A percentile compares a stretch with the other conserved stretches of the same genome.
Conservation (phyloP, 139 green algal genomes). For the Closterium sp. region DNA sequence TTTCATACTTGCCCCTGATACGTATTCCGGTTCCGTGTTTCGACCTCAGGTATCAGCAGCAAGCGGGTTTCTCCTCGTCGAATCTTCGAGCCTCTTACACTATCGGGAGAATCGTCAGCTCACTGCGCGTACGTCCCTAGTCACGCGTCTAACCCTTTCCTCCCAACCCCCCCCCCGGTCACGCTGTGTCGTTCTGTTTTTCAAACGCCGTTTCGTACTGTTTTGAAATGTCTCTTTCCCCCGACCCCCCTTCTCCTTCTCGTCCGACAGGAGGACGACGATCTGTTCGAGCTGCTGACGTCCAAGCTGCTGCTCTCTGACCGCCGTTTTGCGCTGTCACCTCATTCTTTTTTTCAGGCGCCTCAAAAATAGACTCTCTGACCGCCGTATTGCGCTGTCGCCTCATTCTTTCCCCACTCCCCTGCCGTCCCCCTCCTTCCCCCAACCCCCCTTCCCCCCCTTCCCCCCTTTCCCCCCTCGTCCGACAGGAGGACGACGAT, state of each 20-base stretch:
- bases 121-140: not conserved
- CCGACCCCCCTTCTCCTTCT: not conserved
- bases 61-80: not conserved
- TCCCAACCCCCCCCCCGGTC: too few relatives aligned
- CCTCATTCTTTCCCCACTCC: not conserved
- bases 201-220: too few relatives aligned
- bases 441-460: too few relatives aligned
- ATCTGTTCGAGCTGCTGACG: not conserved
- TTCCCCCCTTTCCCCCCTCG: not conserved
- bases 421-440: not conserved
- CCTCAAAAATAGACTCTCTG: too few relatives aligned
- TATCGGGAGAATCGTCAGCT: not conserved
- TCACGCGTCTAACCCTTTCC: not conserved
- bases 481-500: constrained; percentile 37
- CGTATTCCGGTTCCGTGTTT: not conserved
- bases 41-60: not conserved
- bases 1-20: not conserved
- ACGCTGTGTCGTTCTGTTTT: too few relatives aligned
- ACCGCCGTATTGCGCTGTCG: too few relatives aligned
- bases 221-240: too few relatives aligned
- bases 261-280: not conserved
- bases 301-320: too few relatives aligned
- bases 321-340: too few relatives aligned
- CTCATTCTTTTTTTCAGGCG: too few relatives aligned
- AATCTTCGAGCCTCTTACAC: constrained; percentile 10